Conservation (phyloP, 768 basidiomycete genomes). For the Tricholoma matsutake region DNA sequence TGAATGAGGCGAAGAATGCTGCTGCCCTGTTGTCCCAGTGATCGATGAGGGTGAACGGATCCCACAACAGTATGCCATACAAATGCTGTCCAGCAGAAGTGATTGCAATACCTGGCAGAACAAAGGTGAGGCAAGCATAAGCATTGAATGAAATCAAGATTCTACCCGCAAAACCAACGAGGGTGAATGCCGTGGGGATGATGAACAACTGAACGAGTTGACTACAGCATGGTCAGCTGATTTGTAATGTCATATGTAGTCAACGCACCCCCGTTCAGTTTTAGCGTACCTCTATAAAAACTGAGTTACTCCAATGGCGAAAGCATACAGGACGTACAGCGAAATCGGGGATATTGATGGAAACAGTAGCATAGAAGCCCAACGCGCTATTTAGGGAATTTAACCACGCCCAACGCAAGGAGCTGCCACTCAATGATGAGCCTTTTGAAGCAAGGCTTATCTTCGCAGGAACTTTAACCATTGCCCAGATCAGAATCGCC, state of each 20-base stretch:
- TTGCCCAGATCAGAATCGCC: constrained; percentile 77
- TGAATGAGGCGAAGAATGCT: constrained; percentile 78
- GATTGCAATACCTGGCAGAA: constrained; percentile 59
- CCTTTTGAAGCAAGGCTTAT: constrained; percentile 55
- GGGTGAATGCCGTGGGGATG: constrained; percentile 74
- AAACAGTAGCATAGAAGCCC: constrained; percentile 68
- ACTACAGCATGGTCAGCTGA: constrained; percentile 27
- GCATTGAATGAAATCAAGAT: neutral
- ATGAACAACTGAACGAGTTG: constrained; percentile 74
- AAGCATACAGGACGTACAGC: constrained; percentile 35
- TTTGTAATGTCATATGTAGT: neutral
- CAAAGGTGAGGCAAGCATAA: neutral
- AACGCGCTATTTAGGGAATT: constrained; percentile 72
- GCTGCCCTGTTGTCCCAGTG: constrained; percentile 84
- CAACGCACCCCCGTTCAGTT: constrained; percentile 53
- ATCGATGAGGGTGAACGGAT: constrained; percentile 73
- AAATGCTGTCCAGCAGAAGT: constrained; percentile 72
- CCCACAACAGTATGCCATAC: constrained; percentile 68
- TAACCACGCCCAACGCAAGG: constrained; percentile 77
- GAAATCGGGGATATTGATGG: constrained; percentile 86
- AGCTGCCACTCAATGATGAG: constrained; percentile 48
- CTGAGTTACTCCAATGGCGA: neutral
- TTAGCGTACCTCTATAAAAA: constrained; percentile 66
- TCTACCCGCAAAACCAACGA: constrained; percentile 66
- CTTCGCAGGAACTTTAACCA: constrained; percentile 62